Conservation (phyloP, 192 early-diverging fungal species). For the Mortierella claussenii region DNA sequence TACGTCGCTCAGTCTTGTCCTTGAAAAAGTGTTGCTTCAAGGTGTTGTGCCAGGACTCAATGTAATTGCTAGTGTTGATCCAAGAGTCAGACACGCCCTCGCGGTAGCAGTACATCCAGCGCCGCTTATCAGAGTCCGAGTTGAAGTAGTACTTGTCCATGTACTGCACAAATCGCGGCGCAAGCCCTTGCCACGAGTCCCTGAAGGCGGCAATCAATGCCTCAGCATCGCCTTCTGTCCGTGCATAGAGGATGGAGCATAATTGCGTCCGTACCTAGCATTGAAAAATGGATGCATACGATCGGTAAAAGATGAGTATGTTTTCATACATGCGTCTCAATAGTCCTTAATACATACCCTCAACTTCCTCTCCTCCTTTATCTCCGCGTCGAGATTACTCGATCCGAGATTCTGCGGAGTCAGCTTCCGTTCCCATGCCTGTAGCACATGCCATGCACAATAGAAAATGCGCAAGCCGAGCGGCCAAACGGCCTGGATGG, state of each 20-base stretch:
- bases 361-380: background rate
- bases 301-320: background rate
- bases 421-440: constrained; percentile 11
- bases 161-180: background rate
- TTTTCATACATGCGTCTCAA: too few relatives aligned
- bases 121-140: constrained; percentile 4
- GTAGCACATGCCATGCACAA: constrained; percentile 21
- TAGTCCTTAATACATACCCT: background rate
- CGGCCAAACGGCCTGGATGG: background rate
- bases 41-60: too few relatives aligned
- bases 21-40: too few relatives aligned
- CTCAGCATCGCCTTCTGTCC: background rate
- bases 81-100: background rate
- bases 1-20: too few relatives aligned
- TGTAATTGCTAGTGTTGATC: too few relatives aligned
- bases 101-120: constrained; percentile 30
- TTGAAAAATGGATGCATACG: background rate
- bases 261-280: background rate
- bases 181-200: background rate
- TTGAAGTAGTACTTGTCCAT: constrained; percentile 19
- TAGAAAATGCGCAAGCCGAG: background rate
- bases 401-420: constrained; percentile 1
- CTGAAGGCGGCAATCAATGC: background rate
- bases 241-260: constrained; percentile 5
- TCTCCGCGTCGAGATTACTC: background rate